Base-by-base conservation (phyloP, 257 asterid genomes). In the Ophiorrhiza pumila region DNA sequence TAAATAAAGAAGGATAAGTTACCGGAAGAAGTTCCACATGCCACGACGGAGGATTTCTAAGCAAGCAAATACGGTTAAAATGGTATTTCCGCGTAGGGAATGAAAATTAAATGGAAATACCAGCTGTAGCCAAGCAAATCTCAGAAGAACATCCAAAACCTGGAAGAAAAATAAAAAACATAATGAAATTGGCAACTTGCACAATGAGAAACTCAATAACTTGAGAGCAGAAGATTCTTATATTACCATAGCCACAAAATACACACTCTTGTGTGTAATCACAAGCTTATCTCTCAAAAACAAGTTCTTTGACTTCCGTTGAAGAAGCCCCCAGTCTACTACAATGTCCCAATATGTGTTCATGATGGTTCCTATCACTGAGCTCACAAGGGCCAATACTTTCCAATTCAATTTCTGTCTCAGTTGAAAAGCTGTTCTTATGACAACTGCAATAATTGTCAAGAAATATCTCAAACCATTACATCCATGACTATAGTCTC, bases 1-100 rank as follows among this genome's bases (percentile, higher is more conserved):
- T 20, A 60, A 13, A 25, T 14, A 59, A 43, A 23, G 43, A 46
- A 35, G 31, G 53, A n/a, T 29, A 52, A 73, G 47, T 56, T 83
- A 92, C 97, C 97, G 88, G 89, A 92, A 92, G 89, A 92, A 90
- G 86, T 87, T 90, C 97, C 97, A 92, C 61, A 90, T 78, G 73
- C 97, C 92, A 27, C 97, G 97, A 10, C 96, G 92, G 77, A 92
- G 73, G 74, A 92, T 87, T 82, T 90, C 97, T 55, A 90, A 74
- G 85, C 88, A 84, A 64, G 96, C 78, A 78, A 88, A 87, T 66
- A 81, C 49, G 4, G 87, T 84, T 52, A 87, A 74, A 65, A 88
- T 61, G 4, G 92, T 46, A 65, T 74, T 81, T 75, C 93, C 91
- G 14, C 65, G 86, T 60, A 92, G 80, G 35, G 96, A 84, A 15